These are phyloP conservation scores for Ophiocordyceps camponoti-floridani DNA, from an alignment of 2,329 filamentous ascomycete genomes.

Conservation along the genomic window DNA sequence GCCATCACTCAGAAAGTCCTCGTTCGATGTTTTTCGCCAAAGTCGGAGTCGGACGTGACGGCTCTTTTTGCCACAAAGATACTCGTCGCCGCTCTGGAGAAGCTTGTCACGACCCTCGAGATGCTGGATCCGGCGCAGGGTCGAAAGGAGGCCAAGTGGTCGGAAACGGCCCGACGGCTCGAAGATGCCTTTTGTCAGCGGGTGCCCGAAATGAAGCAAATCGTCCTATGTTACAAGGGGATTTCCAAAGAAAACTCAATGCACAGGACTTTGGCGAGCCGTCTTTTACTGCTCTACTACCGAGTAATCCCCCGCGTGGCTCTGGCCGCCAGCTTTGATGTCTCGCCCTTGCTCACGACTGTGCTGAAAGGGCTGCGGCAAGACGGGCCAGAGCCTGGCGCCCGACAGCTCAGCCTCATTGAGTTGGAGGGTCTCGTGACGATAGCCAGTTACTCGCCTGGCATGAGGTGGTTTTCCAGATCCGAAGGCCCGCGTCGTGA, in stretches of 20 bases:
- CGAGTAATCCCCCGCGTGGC: slow-evolving; percentile 64
- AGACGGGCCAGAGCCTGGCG: slow-evolving; percentile 27
- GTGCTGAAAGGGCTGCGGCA: slow-evolving; percentile 45
- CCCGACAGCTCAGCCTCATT: slow-evolving; percentile 41
- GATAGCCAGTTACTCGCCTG: slow-evolving; percentile 63
- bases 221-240: slow-evolving; percentile 56
- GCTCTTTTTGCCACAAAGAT: slow-evolving; percentile 73
- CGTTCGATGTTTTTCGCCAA: slow-evolving; percentile 60
- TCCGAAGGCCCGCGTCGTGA: slow-evolving; percentile 36
- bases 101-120: slow-evolving; percentile 47
- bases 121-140: slow-evolving; percentile 32
- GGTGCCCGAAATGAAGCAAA: slow-evolving; percentile 66
- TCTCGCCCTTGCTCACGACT: slow-evolving; percentile 57
- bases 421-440: slow-evolving; percentile 68
- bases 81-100: slow-evolving; percentile 60
- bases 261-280: slow-evolving; percentile 62
- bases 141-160: slow-evolving; percentile 37
- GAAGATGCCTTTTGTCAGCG: slow-evolving; percentile 59
- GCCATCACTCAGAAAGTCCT: slow-evolving; percentile 68
- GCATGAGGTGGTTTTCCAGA: slow-evolving; percentile 83
- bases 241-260: slow-evolving; percentile 51
- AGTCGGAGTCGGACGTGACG: slow-evolving; percentile 58
- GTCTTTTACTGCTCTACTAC: slow-evolving; percentile 71
- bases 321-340: slow-evolving; percentile 72
- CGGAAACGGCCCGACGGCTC: slow-evolving; percentile 48